Evolutionary conservation across 495 filamentous ascomycete genomes (phyloP), one percentile per base, ranked within the genome.

Genomic region (Massariosphaeria phaeospora): DNA sequence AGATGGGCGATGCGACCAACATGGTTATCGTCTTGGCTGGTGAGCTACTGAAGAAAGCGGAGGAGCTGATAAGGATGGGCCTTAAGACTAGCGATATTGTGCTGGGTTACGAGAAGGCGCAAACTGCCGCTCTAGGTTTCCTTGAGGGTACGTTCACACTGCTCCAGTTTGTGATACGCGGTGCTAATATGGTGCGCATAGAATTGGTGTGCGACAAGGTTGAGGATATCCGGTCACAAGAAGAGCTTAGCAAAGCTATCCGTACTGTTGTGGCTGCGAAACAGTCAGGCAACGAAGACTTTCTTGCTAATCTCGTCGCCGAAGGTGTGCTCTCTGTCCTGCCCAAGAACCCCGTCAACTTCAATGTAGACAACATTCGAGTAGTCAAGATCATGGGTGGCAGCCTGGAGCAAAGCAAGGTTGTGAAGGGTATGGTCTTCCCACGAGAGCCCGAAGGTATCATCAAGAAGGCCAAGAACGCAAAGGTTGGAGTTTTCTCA

Each of bases 361-460:
- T 99, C 77, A 99, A 97, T 72, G 94, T 99, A 61, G 94, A 99
- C 76, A 99, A 97, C 67, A 83, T 99, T 59, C 89, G 94, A 43
- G 94, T 99, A 53, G 94, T 99, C 52, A 99, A 99, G 77, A 97
- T 99, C 62, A 96, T 99, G 94, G 94, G 94, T 59, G 93, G 94
- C 53, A 88, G 84, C 67, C 76, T 97, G 66, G 87, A 89, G 66
- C 91, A 97, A 72, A 93, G 87, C 66, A 82, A 82, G 56, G 93
- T 99, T 20, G 86, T 99, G 30, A 96, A 86, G 77, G 94, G 94
- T 63, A 99, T 99, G 94, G 94, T 99, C 25, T 96, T 99, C 68
- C 82, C 86, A 53, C 81, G 93, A 53, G 88, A 95, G 66, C 94
- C 94, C 12, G 84, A 96, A 67, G 91, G 70, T 47, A 67, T 79